Evolutionary conservation across 2,329 filamentous ascomycete species (phyloP).

Genomic region (Fonsecaea nubica): DNA sequence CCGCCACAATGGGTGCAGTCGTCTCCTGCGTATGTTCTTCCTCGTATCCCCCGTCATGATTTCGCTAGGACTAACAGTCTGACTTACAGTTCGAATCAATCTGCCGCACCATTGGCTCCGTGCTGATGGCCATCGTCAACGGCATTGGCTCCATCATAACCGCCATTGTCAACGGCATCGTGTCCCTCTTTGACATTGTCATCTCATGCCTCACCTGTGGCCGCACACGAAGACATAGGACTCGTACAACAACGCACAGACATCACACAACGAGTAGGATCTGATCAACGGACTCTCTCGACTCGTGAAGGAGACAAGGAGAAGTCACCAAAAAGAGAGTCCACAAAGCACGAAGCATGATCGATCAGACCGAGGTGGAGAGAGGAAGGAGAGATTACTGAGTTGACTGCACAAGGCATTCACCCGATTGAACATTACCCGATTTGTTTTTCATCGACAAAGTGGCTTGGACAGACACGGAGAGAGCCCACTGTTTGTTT

Average conservation of each 20-base stretch:
- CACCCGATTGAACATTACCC: not conserved
- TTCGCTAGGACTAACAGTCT: slow-evolving; percentile 8
- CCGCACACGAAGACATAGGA: slow-evolving; percentile 43
- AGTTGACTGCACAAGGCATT: not conserved
- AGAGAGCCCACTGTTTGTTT: not conserved
- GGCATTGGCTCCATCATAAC: slow-evolving; percentile 69
- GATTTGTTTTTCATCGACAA: not conserved
- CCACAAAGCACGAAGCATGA: not conserved
- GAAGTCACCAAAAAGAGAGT: slow-evolving; percentile 1
- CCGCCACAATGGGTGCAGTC: slow-evolving; percentile 76
- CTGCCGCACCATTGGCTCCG: slow-evolving; percentile 68
- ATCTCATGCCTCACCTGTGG: slow-evolving; percentile 67
- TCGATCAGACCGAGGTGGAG: not conserved
- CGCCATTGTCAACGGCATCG: slow-evolving; percentile 70
- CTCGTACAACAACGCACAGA: slow-evolving; percentile 25
- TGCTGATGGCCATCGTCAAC: slow-evolving; percentile 72
- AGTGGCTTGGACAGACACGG: slow-evolving; percentile 1
- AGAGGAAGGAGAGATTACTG: not conserved
- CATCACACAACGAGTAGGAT: slow-evolving; percentile 35
- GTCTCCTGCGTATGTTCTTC: slow-evolving; percentile 76
- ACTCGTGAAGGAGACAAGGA: not conserved
- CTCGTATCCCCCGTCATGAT: not conserved
- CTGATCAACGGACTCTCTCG: slow-evolving; percentile 25
- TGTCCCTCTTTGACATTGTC: slow-evolving; percentile 69
- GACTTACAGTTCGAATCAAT: slow-evolving; percentile 61